Conservation (phyloP, 345 rosid species). For the Lumnitzera littorea region DNA sequence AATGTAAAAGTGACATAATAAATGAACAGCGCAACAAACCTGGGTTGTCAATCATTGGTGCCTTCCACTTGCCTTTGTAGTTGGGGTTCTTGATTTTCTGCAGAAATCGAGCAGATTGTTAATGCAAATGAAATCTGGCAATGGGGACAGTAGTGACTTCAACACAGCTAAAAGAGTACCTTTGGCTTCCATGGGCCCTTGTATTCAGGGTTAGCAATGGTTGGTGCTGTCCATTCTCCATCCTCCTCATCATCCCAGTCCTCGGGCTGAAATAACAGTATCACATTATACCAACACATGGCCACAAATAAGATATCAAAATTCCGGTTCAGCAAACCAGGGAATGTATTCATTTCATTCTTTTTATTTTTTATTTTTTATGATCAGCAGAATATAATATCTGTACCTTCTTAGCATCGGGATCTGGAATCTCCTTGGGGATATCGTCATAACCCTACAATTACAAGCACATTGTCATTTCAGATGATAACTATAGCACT, state of each 20-base stretch:
- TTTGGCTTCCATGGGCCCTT: conserved; percentile 89
- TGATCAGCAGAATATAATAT: not conserved
- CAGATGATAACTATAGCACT: not conserved
- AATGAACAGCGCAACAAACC: conserved; percentile 31
- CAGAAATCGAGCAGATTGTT: conserved; percentile 7
- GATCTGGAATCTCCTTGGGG: conserved; percentile 78
- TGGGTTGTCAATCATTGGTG: conserved; percentile 96
- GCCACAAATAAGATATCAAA: no score
- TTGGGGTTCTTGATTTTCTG: conserved; percentile 95
- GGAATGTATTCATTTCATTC: no score
- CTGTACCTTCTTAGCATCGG: conserved; percentile 83
- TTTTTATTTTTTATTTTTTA: no score
- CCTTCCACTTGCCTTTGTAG: conserved; percentile 97
- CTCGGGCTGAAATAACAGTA: conserved; percentile 54
- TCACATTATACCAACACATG: no score
- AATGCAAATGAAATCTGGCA: not conserved
- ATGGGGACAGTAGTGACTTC: no score
- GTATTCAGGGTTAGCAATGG: conserved; percentile 94
- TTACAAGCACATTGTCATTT: not conserved
- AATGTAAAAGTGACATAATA: not conserved
- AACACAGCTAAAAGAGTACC: conserved; percentile 26
- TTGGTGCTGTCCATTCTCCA: conserved; percentile 99
- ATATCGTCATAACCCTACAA: conserved; percentile 87
- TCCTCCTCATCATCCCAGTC: conserved; percentile 99
- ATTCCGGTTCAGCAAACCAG: no score